Conservation (phyloP, 305 asterid species). For the Ilex paraguariensis region DNA sequence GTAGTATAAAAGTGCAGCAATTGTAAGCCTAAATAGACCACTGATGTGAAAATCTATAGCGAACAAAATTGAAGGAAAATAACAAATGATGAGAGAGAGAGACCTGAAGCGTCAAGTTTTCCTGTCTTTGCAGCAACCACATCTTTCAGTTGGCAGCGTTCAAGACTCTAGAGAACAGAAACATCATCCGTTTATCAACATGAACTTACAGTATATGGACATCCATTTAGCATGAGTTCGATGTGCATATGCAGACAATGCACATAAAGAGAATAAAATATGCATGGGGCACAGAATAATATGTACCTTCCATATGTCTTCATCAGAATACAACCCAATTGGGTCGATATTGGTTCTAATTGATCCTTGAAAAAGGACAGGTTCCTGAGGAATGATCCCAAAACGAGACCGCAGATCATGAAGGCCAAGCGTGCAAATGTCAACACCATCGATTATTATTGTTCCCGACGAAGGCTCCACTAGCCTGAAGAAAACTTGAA, state of each 20-base stretch:
- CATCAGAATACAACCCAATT: background rate
- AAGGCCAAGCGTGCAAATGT: background rate
- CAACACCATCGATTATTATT: background rate
- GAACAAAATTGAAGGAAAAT: background rate
- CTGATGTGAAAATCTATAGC: no score
- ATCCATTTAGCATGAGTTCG: no score
- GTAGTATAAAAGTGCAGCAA: background rate
- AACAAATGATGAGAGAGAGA: background rate
- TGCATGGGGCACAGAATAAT: background rate
- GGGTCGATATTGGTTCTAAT: background rate
- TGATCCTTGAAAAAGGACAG: background rate
- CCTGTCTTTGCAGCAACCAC: slow-evolving; percentile 55
- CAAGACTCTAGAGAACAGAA: slow-evolving; percentile 39
- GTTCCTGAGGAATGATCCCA: background rate
- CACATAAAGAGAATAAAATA: no score
- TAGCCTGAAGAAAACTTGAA: background rate
- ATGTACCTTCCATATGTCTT: slow-evolving; percentile 1
- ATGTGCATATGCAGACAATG: no score
- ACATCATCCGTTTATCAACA: no score
- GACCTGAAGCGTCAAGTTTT: slow-evolving; percentile 53
- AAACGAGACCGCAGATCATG: background rate
- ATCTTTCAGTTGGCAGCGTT: slow-evolving; percentile 71
- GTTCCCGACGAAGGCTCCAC: background rate
- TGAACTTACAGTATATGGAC: no score
- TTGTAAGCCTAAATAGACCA: no score